phyloP scores from a whole-genome alignment of 305 asterid genomes.

The Andrographis paniculata region DNA sequence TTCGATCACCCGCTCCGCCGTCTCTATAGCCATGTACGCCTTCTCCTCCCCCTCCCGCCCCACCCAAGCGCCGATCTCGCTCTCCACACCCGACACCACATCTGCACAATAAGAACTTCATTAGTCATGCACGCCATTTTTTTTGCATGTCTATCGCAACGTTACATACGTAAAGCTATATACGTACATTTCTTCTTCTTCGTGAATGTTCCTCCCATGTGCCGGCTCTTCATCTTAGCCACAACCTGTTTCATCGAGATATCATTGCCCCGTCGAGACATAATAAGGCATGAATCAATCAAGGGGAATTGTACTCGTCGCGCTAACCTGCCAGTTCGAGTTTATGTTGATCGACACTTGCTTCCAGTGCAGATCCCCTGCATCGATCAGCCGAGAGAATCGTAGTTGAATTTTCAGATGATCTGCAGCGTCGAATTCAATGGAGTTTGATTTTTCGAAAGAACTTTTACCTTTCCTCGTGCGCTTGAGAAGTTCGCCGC shows the following conservation, averaged over 20 bases:
- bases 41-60: constrained; percentile 52
- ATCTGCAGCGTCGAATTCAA: background rate
- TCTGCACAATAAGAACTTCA: constrained; percentile 22
- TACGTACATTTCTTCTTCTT: constrained; percentile 83
- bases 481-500: constrained; percentile 75
- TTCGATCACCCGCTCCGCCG: constrained; percentile 66
- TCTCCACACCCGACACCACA: constrained; percentile 44
- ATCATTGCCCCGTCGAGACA: background rate
- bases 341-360: constrained; percentile 65
- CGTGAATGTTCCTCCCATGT: constrained; percentile 86
- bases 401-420: background rate
- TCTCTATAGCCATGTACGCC: constrained; percentile 73
- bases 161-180: no score
- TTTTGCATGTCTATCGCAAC: background rate
- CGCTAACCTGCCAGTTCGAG: constrained; percentile 48
- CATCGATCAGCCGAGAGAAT: constrained; percentile 12
- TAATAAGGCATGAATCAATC: background rate
- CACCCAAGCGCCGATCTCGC: constrained; percentile 63
- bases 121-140: background rate
- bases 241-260: constrained; percentile 48
- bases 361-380: constrained; percentile 94
- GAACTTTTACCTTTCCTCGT: constrained; percentile 65
- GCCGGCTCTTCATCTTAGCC: constrained; percentile 80
- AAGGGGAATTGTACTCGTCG: background rate
- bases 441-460: background rate